Base-by-base conservation (phyloP, 441 rosid species). In the Francoa sonchifolia region DNA sequence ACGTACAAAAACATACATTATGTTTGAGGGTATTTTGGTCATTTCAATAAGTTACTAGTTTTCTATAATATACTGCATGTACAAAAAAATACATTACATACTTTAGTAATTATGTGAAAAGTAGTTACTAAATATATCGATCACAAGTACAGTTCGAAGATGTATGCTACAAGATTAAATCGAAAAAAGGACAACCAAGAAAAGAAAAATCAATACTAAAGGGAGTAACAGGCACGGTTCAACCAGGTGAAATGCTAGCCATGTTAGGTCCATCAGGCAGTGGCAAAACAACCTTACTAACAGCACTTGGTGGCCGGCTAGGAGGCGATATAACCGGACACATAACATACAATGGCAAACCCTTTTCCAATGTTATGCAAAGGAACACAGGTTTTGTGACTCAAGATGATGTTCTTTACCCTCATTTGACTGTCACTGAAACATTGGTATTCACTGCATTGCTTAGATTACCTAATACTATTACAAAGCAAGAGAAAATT, bases 191-290 rank as follows among this genome's bases (percentile, higher is more conserved):
- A n/a, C n/a, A n/a, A n/a, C n/a, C n/a, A n/a, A n/a, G n/a, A n/a
- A n/a, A 47, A 6, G 57, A 60, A 44, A 64, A 50, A 48, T 13
- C 36, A 25, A 68, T 64, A n/a, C 34, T 68, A 28, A 64, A 50
- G 19, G 65, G 65, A 15, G 35, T 61, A 25, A 38, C 44, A n/a
- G 67, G 70, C 7, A 21, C 33, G 2, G 65, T 61, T 13, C 26
- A 2, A 14, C 65, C 62, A 0, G 67, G 65, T 9, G 74, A 68
- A 42, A 44, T 64, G 57, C 34, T 64, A 1, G 70, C 60, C 10
- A 54, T 64, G 54, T 44, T 68, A 9, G 62, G 74, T 11, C 74
- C 74, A 8, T 68, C 74, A 0, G 65, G 67, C 27, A 57, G 67
- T 9, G 74, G 74, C 46, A 68, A 64, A 50, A 64, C 67, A 11